These are phyloP conservation scores for Cenchrus purpureus DNA, from an alignment of 176 grass and related monocot genomes.

Conservation along the genomic window DNA sequence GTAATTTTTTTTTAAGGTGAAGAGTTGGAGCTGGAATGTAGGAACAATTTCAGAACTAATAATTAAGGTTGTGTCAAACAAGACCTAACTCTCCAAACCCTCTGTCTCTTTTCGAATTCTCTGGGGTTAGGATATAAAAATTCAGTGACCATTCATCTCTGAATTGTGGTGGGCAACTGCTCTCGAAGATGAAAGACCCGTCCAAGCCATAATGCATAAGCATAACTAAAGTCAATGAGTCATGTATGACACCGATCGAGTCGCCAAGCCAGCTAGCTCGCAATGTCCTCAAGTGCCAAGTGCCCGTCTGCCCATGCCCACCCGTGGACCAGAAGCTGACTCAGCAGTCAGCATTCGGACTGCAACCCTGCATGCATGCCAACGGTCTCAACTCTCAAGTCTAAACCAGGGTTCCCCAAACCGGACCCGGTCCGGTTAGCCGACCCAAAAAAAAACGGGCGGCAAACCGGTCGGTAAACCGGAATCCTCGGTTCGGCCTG, in stretches of 20 bases:
- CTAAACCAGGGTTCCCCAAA: background rate
- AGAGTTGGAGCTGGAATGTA: no score
- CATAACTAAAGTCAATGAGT: conserved; percentile 26
- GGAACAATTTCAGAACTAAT: no score
- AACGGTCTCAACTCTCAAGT: background rate
- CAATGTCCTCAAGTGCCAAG: conserved; percentile 23
- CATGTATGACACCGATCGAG: background rate
- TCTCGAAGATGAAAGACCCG: background rate
- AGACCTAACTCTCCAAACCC: no score
- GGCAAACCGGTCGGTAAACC: no score
- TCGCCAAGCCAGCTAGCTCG: conserved; percentile 37
- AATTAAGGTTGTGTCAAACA: no score
- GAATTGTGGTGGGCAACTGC: background rate
- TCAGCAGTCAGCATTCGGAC: conserved; percentile 23
- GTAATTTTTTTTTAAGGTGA: no score
- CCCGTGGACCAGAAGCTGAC: conserved; percentile 34
- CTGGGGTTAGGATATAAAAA: no score
- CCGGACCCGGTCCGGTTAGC: no score
- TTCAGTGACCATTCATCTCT: background rate
- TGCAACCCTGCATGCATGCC: background rate
- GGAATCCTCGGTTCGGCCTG: no score
- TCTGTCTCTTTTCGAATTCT: no score
- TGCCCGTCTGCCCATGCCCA: background rate
- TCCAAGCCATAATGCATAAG: background rate
- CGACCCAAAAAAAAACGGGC: no score